phyloP scores from a whole-genome alignment of 225 moss, liverwort and hornwort genomes.

The Rhytidiadelphus loreus region DNA sequence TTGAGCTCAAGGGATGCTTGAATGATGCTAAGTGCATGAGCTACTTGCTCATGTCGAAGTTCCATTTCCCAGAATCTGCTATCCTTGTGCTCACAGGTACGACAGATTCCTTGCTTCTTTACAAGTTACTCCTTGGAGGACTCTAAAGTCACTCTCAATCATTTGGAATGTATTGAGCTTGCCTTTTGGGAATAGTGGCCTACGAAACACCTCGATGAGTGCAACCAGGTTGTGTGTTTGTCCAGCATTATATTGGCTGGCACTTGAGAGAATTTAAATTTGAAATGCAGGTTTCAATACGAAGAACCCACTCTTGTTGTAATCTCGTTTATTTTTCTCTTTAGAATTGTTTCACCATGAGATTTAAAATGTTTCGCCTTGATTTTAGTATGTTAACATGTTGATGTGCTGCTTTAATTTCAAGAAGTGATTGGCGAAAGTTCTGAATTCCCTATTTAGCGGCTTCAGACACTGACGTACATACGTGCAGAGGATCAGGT shows the following conservation, averaged over 20 bases:
- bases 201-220: neutral
- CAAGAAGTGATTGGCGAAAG: neutral
- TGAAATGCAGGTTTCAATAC: neutral
- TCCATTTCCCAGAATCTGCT: constrained; percentile 69
- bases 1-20: constrained; percentile 91
- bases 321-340: neutral
- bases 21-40: constrained; percentile 97
- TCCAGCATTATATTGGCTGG: neutral
- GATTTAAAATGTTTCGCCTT: neutral
- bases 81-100: constrained; percentile 87
- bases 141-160: neutral
- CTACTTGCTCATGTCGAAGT: constrained; percentile 72
- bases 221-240: neutral
- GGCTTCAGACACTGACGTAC: neutral
- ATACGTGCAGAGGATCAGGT: constrained; percentile 75
- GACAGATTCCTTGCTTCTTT: neutral
- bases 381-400: neutral
- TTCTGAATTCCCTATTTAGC: neutral
- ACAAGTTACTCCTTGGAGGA: neutral
- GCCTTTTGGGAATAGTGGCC: neutral
- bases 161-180: neutral
- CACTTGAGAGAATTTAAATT: neutral
- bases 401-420: neutral
- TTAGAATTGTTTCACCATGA: neutral
- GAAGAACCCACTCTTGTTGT: neutral